phyloP scores from a whole-genome alignment of 2,329 filamentous ascomycete species.

The Aureobasidium sp. region DNA sequence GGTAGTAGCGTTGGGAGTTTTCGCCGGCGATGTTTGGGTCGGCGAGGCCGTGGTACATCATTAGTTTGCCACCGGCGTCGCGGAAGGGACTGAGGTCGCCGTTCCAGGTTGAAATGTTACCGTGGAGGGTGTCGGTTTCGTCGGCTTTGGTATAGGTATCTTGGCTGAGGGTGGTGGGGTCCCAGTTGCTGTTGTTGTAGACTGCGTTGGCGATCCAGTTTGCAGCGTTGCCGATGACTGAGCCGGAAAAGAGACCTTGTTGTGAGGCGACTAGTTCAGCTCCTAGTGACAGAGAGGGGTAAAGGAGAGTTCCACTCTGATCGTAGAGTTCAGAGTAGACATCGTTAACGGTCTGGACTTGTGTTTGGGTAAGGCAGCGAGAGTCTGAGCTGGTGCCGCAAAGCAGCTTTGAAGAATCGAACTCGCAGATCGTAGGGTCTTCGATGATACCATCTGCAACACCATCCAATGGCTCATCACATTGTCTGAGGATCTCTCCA shows the following conservation, averaged over 20 bases:
- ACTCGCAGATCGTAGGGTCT: conserved; percentile 48
- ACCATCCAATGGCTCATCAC: conserved; percentile 56
- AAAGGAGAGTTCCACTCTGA: conserved; percentile 51
- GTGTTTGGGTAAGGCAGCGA: conserved; percentile 48
- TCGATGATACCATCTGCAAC: conserved; percentile 55
- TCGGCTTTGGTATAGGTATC: conserved; percentile 45
- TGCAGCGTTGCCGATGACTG: conserved; percentile 46
- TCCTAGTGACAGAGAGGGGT: conserved; percentile 58
- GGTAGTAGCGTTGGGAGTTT: conserved; percentile 55
- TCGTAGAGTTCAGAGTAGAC: conserved; percentile 49
- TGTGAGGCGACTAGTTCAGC: conserved; percentile 38
- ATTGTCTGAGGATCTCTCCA: conserved; percentile 51
- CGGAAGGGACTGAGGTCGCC: conserved; percentile 44
- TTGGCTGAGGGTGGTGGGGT: conserved; percentile 42
- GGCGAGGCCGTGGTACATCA: conserved; percentile 47
- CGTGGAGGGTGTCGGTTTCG: conserved; percentile 42
- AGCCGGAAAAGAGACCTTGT: conserved; percentile 42
- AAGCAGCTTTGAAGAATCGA: conserved; percentile 42
- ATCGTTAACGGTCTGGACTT: conserved; percentile 50
- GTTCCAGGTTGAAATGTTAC: conserved; percentile 44
- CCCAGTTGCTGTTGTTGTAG: conserved; percentile 50
- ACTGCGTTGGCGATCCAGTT: conserved; percentile 59
- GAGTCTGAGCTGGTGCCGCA: conserved; percentile 41
- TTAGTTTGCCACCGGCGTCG: conserved; percentile 47
- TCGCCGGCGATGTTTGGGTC: conserved; percentile 51